Percentiles rank a stretch among this genome's conserved stretches.
These are phyloP conservation scores for Xerocomellus amylosporus DNA, from an alignment of 768 basidiomycete genomes.

Conservation along the genomic window DNA sequence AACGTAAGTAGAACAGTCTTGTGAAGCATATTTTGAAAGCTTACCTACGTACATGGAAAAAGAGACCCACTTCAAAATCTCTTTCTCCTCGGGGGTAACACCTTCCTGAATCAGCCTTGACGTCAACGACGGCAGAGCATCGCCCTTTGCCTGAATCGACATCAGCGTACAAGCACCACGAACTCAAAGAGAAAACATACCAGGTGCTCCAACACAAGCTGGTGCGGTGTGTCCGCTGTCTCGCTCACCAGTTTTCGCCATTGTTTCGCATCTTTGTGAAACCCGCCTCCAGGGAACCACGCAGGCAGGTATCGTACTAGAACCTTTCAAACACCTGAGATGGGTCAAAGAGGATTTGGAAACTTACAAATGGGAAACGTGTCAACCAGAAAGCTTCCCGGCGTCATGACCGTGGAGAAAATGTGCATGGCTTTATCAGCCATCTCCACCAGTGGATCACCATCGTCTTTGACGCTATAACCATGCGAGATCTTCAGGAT, in stretches of 20 bases:
- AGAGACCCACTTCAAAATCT: slow-evolving; percentile 14
- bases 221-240: not conserved
- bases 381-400: slow-evolving; percentile 16
- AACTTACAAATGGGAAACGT: slow-evolving; percentile 7
- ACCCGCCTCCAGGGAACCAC: slow-evolving; percentile 24
- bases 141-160: slow-evolving; percentile 2
- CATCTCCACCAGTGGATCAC: slow-evolving; percentile 33
- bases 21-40: not conserved
- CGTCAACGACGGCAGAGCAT: slow-evolving; percentile 12
- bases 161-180: not conserved
- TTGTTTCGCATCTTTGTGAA: slow-evolving; percentile 8
- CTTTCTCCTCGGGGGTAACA: slow-evolving; percentile 9
- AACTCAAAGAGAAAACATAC: not conserved
- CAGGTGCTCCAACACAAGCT: slow-evolving; percentile 13
- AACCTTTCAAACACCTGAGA: not conserved
- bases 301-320: slow-evolving; percentile 17
- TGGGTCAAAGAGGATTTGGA: not conserved
- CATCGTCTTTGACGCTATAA: slow-evolving; percentile 26
- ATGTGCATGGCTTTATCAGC: slow-evolving; percentile 23
- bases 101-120: slow-evolving; percentile 12
- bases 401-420: slow-evolving; percentile 2
- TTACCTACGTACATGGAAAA: slow-evolving; percentile 19
- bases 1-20: not conserved
- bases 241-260: slow-evolving; percentile 7
- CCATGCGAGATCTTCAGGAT: slow-evolving; percentile 39